phyloP scores from a whole-genome alignment of 768 basidiomycete genomes.

The Leccinum incarnatum region DNA sequence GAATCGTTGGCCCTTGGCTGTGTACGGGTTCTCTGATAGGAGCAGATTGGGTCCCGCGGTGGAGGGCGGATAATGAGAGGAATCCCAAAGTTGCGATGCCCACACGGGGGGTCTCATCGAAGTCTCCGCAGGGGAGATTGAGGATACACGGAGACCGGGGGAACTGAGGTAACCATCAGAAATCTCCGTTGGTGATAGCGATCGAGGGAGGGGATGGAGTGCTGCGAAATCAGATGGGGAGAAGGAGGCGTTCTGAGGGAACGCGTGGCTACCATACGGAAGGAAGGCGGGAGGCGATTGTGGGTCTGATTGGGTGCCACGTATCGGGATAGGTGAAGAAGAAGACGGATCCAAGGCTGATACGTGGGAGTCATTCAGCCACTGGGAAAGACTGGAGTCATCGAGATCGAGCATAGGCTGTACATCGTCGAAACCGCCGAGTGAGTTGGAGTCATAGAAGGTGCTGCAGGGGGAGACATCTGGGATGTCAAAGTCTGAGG shows the following conservation, averaged over 20 bases:
- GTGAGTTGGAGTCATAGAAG: constrained; percentile 34
- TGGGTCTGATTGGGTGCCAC: constrained; percentile 40
- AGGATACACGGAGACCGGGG: constrained; percentile 45
- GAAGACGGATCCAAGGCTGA: constrained; percentile 33
- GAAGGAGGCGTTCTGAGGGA: constrained; percentile 50
- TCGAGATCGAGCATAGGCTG: constrained; percentile 38
- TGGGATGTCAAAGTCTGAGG: constrained; percentile 39
- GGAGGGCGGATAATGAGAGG: constrained; percentile 44
- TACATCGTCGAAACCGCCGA: constrained; percentile 31
- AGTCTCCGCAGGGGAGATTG: constrained; percentile 62
- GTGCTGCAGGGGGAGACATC: constrained; percentile 40
- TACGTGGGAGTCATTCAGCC: constrained; percentile 62
- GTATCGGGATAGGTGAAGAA: constrained; percentile 66
- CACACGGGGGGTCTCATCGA: constrained; percentile 59
- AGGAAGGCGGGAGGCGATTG: constrained; percentile 47
- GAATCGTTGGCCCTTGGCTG: constrained; percentile 38
- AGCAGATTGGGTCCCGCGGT: constrained; percentile 49
- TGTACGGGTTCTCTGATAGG: constrained; percentile 40
- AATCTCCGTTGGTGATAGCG: constrained; percentile 55
- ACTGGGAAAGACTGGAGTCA: constrained; percentile 46
- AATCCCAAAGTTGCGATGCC: constrained; percentile 66
- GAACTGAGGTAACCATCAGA: constrained; percentile 46
- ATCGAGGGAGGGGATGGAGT: constrained; percentile 59
- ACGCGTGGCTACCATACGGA: constrained; percentile 46
- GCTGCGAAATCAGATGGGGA: constrained; percentile 63